phyloP scores from a whole-genome alignment of 192 early-diverging fungal species.

The Entomortierella beljakovae region DNA sequence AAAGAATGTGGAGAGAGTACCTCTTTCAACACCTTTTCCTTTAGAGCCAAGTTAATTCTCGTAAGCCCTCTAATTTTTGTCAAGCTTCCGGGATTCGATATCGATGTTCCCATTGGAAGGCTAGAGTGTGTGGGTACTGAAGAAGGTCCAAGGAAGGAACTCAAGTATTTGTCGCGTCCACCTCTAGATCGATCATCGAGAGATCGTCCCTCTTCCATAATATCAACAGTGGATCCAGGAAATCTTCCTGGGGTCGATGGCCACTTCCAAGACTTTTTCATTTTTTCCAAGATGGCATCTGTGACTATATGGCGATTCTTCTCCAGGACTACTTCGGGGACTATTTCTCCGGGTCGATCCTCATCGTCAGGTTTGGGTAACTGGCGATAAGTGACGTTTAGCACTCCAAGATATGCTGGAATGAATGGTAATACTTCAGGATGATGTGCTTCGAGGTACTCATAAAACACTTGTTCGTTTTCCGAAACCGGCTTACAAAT shows the following conservation, averaged over 20 bases:
- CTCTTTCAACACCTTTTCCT: slow-evolving; percentile 91
- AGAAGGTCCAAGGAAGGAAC: slow-evolving; percentile 47
- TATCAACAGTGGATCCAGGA: slow-evolving; percentile 53
- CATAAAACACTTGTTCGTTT: slow-evolving; percentile 92
- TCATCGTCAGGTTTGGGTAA: slow-evolving; percentile 56
- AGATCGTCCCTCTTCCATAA: slow-evolving; percentile 49
- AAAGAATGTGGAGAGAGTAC: slow-evolving; percentile 90
- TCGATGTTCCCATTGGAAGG: slow-evolving; percentile 25
- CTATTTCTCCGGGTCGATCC: slow-evolving; percentile 39
- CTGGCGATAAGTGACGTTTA: slow-evolving; percentile 90
- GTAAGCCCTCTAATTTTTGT: slow-evolving; percentile 45
- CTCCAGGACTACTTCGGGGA: slow-evolving; percentile 89
- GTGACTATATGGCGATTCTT: slow-evolving; percentile 92
- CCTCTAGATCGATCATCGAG: slow-evolving; percentile 11
- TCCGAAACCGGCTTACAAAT: slow-evolving; percentile 94
- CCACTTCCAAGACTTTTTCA: slow-evolving; percentile 55
- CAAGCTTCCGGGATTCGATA: slow-evolving; percentile 31
- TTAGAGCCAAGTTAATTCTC: slow-evolving; percentile 78
- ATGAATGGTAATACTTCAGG: slow-evolving; percentile 89
- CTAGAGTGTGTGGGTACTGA: slow-evolving; percentile 47
- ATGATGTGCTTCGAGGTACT: slow-evolving; percentile 73
- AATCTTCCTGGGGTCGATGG: slow-evolving; percentile 43
- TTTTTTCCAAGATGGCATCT: slow-evolving; percentile 69
- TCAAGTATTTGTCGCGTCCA: slow-evolving; percentile 2
- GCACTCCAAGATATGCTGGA: slow-evolving; percentile 91